Evolutionary conservation across 371 early-diverging fungal species (phyloP).

Genomic region (Syncephalastrum racemosum): DNA sequence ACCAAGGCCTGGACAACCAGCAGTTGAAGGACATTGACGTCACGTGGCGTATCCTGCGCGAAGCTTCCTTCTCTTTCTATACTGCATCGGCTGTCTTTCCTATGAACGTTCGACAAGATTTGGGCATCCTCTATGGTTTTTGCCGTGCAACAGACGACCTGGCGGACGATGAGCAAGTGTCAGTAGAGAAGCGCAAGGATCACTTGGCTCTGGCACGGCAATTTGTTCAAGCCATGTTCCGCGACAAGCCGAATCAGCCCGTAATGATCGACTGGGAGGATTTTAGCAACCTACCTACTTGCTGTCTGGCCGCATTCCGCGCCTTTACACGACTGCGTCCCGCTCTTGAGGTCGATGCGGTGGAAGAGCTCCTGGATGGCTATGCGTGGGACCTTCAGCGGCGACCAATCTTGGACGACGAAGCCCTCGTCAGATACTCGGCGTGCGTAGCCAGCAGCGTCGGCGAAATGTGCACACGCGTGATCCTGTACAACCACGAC

Average conservation of each 20-base stretch:
- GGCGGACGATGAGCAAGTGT: conserved; percentile 41
- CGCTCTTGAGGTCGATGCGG: conserved; percentile 36
- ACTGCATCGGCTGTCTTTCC: conserved; percentile 55
- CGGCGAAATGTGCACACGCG: conserved; percentile 54
- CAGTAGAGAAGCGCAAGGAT: conserved; percentile 20
- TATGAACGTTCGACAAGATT: conserved; percentile 46
- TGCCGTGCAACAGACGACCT: conserved; percentile 67
- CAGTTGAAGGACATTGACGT: conserved; percentile 22
- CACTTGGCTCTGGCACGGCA: conserved; percentile 25
- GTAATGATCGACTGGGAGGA: conserved; percentile 26
- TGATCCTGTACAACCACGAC: conserved; percentile 13
- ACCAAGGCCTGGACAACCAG: conserved; percentile 23
- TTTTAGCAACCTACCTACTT: conserved; percentile 23
- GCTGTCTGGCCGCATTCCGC: conserved; percentile 34
- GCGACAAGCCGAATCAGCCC: conserved; percentile 16
- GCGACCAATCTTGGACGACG: conserved; percentile 26
- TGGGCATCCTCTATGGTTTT: conserved; percentile 58
- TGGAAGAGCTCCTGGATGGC: conserved; percentile 53
- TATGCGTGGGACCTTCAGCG: conserved; percentile 53
- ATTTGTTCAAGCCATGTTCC: conserved; percentile 32
- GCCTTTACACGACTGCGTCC: conserved; percentile 39
- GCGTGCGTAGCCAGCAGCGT: conserved; percentile 62
- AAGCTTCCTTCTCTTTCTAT: conserved; percentile 55
- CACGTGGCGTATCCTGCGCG: conserved; percentile 33
- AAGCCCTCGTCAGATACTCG: conserved; percentile 49